Evolutionary conservation across 2,329 filamentous ascomycete species (phyloP).

Genomic region (Exserohilum turcica): DNA sequence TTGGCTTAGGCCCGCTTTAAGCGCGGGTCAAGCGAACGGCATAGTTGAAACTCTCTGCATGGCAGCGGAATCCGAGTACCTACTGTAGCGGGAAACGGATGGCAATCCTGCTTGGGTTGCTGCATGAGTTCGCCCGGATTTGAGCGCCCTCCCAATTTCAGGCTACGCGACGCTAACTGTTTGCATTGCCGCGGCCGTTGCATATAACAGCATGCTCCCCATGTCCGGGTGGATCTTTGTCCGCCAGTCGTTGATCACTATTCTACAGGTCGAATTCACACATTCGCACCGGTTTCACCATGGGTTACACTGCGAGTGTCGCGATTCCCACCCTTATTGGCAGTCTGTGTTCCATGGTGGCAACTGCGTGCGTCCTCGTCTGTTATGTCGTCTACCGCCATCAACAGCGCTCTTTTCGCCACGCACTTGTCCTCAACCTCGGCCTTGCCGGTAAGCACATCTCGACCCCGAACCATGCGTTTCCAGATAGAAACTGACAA

Average conservation of each 20-base stretch:
- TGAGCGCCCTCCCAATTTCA: not conserved
- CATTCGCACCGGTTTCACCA: not conserved
- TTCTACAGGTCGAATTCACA: not conserved
- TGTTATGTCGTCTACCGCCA: slow-evolving; percentile 24
- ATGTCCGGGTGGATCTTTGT: not conserved
- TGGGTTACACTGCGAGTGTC: slow-evolving; percentile 3
- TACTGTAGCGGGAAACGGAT: not conserved
- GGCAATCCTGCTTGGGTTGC: not conserved
- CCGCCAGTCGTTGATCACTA: not conserved
- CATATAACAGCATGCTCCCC: not conserved
- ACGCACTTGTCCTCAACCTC: slow-evolving; percentile 32
- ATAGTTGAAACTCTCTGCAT: not conserved
- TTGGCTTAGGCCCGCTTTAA: not conserved
- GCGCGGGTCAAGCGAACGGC: not conserved
- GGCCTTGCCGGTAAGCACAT: slow-evolving; percentile 22
- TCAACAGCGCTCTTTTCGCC: slow-evolving; percentile 27
- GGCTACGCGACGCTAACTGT: not conserved
- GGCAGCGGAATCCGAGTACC: not conserved
- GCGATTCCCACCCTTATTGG: slow-evolving; percentile 28
- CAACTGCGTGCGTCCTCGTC: slow-evolving; percentile 25
- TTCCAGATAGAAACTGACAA: not conserved
- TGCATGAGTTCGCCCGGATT: not conserved
- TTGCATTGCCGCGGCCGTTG: not conserved
- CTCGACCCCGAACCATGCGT: not conserved
- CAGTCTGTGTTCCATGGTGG: slow-evolving; percentile 27